Percentiles rank a stretch among this genome's conserved stretches.
Evolutionary conservation across 108 stramenopile genomes (phyloP).

Genomic region (Epipyxis sp.): DNA sequence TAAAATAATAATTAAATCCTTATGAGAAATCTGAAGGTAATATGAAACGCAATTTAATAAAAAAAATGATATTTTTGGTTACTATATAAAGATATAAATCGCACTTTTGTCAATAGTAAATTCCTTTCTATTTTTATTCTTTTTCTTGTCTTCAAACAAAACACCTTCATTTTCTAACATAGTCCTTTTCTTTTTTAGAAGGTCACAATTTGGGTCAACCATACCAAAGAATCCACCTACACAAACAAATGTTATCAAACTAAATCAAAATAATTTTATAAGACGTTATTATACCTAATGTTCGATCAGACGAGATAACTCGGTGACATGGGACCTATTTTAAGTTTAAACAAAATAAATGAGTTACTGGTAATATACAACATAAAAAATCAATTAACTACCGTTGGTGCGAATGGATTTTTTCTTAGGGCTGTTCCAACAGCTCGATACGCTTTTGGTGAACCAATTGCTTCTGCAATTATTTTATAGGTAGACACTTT

Average conservation of each 20-base stretch:
- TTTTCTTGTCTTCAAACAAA: background rate
- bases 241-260: background rate
- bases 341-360: background rate
- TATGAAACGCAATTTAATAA: no score
- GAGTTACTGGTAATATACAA: background rate
- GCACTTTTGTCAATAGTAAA: no score
- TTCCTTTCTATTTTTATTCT: no score
- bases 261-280: background rate
- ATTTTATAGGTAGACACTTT: background rate
- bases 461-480: background rate
- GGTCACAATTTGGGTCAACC: background rate
- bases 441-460: slow-evolving; percentile 1
- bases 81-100: no score
- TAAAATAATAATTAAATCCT: no score
- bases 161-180: slow-evolving; percentile 6
- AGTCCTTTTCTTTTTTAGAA: background rate
- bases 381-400: background rate
- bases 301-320: background rate
- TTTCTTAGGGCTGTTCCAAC: background rate
- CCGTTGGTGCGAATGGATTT: slow-evolving; percentile 2
- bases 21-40: no score
- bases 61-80: no score
- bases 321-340: slow-evolving; percentile 5
- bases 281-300: background rate
- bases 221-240: background rate